phyloP scores from a whole-genome alignment of 2,329 filamentous ascomycete genomes.

The Cladobotryum mycophilum region DNA sequence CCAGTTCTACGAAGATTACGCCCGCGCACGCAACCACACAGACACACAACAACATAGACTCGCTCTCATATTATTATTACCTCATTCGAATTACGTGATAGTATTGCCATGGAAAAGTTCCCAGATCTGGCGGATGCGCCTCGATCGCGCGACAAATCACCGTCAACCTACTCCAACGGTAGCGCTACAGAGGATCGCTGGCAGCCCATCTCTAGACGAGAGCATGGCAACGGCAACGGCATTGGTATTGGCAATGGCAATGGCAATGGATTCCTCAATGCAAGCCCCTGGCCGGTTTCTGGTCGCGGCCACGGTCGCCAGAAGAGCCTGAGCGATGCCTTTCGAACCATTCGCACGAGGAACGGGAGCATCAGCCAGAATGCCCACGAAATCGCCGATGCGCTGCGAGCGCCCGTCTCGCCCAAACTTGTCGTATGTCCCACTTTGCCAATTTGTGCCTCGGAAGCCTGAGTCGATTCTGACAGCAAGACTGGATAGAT shows the following conservation, averaged over 20 bases:
- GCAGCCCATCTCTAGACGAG: conserved; percentile 11
- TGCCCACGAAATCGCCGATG: conserved; percentile 87
- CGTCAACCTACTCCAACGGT: conserved; percentile 23
- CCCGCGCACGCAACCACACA: no score
- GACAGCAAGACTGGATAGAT: conserved; percentile 44
- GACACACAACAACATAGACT: no score
- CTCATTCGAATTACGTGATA: not conserved
- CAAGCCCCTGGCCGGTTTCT: conserved; percentile 19
- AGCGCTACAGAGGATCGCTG: conserved; percentile 19
- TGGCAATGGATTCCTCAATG: conserved; percentile 10
- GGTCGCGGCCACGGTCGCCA: conserved; percentile 59
- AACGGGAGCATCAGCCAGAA: conserved; percentile 86
- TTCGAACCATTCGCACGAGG: conserved; percentile 72
- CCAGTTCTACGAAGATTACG: no score
- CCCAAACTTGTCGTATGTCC: conserved; percentile 68
- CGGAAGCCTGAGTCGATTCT: not conserved
- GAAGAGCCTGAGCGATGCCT: conserved; percentile 85
- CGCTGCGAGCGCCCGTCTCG: conserved; percentile 83
- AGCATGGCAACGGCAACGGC: not conserved
- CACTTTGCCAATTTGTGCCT: not conserved
- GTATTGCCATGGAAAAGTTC: conserved; percentile 47
- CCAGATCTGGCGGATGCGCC: conserved; percentile 46
- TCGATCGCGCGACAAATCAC: conserved; percentile 22
- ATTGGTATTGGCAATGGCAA: conserved; percentile 6
- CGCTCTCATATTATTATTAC: no score